These are phyloP conservation scores for Cytospora piceae DNA, from an alignment of 2,329 filamentous ascomycete species.

Conservation along the genomic window DNA sequence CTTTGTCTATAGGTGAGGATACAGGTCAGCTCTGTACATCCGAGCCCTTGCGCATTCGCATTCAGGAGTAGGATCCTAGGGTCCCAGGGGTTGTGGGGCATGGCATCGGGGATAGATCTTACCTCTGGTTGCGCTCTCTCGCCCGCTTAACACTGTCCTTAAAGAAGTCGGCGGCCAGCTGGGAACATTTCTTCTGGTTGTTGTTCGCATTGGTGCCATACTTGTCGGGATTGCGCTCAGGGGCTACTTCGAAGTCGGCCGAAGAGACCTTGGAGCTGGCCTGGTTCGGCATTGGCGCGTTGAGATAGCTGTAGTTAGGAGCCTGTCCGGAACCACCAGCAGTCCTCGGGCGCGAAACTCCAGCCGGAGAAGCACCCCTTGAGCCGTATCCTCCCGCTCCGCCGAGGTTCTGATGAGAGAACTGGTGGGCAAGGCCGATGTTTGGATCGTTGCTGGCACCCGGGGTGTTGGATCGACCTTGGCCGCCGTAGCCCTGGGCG, in stretches of 20 bases:
- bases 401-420: slow-evolving; percentile 93
- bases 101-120: slow-evolving; percentile 36
- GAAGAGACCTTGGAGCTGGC: slow-evolving; percentile 53
- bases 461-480: slow-evolving; percentile 60
- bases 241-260: slow-evolving; percentile 76
- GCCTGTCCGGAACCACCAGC: slow-evolving; percentile 71
- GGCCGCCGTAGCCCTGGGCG: slow-evolving; percentile 41
- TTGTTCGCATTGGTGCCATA: slow-evolving; percentile 67
- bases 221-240: slow-evolving; percentile 86
- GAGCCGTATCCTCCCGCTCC: slow-evolving; percentile 71
- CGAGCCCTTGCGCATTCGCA: background rate
- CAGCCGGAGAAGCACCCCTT: slow-evolving; percentile 64
- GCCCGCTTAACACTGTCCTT: slow-evolving; percentile 98
- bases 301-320: slow-evolving; percentile 67
- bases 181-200: slow-evolving; percentile 72
- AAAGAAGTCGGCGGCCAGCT: slow-evolving; percentile 87
- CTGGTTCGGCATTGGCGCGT: slow-evolving; percentile 67
- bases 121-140: slow-evolving; percentile 93
- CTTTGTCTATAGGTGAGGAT: slow-evolving; percentile 67
- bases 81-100: background rate
- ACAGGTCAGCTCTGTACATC: background rate
- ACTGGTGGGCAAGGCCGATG: slow-evolving; percentile 90
- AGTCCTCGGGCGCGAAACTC: slow-evolving; percentile 77
- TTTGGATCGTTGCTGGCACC: slow-evolving; percentile 77
- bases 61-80: background rate